phyloP scores from a whole-genome alignment of 2,329 filamentous ascomycete species.

The Ceratocystiopsis brevicomis region DNA sequence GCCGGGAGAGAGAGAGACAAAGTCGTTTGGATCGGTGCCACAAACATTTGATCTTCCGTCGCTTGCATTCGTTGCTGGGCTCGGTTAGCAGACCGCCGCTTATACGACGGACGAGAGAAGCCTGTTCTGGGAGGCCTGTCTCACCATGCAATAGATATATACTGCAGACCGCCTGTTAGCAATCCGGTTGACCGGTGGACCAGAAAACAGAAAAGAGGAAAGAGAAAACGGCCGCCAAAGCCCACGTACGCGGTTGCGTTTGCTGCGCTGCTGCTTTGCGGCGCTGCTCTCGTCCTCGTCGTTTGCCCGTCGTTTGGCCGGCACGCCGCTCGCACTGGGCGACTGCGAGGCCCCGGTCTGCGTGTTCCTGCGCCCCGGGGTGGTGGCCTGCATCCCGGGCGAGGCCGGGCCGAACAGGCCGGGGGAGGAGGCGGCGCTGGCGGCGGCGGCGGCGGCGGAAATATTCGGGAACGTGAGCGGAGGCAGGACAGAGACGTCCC shows the following conservation, averaged over 20 bases:
- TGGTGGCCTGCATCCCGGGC: no score
- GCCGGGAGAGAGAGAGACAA: background rate
- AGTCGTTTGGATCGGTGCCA: background rate
- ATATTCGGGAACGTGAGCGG: no score
- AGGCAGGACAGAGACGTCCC: no score
- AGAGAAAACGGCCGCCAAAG: background rate
- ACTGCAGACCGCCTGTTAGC: no score
- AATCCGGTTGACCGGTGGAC: no score
- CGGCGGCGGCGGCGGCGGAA: slow-evolving; percentile 6
- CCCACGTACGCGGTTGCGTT: slow-evolving; percentile 35
- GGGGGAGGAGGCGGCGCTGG: slow-evolving; percentile 1
- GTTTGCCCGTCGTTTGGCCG: slow-evolving; percentile 1
- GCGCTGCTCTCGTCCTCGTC: slow-evolving; percentile 21
- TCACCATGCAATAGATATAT: slow-evolving; percentile 43
- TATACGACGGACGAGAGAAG: no score
- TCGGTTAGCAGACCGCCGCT: slow-evolving; percentile 5
- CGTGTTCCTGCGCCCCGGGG: no score
- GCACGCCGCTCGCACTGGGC: no score
- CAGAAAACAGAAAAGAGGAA: no score
- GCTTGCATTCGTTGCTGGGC: slow-evolving; percentile 31
- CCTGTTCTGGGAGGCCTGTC: background rate
- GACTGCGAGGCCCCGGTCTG: no score
- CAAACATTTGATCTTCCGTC: slow-evolving; percentile 21
- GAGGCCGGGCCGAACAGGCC: background rate
- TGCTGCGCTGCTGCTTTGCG: slow-evolving; percentile 36